Evolutionary conservation across 495 filamentous ascomycete species (phyloP), one percentile per base, ranked within the genome.

Genomic region (Melanomma pulvis-pyrius): DNA sequence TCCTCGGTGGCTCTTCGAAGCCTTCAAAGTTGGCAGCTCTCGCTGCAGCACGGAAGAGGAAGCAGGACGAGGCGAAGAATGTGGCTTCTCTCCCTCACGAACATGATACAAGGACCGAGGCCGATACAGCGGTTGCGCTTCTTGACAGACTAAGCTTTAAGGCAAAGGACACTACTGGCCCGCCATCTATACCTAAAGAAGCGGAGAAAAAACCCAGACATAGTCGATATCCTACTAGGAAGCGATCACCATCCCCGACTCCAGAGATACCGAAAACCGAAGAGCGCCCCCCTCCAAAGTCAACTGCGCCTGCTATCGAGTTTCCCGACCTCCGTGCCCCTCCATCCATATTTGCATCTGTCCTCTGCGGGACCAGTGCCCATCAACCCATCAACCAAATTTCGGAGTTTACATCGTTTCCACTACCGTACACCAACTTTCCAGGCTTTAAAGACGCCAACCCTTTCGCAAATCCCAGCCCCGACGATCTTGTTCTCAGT

Each of bases 11-110:
- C 22, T 85, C 90, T 1, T 78, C 82, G 5, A 96, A 96, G 71
- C 82, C 89, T 73, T 96, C 93, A 12, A 98, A 97, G 73, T 81
- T 98, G 29, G 92, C 94, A 63, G 88, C 88, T 46, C 80, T 98
- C 21, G 93, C 93, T 62, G 92, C 91, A n/a, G 87, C 89, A 22
- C 85, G 92, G 53, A 89, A 88, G 74, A 96, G 93, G 78, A 92
- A 92, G 76, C 87, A 89, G 51, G 89, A 91, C 41, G 87, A 88
- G 11, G 87, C 88, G 73, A 79, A 79, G 52, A 62, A 74, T 11
- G 68, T 73, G 24, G 58, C 75, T 11, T 24, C 61, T 56, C 11
- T 24, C 65, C n/a, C 39, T 34, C 17, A 56, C 64, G 32, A 30
- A 61, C 7, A 69, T 65, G 13, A 68, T 65, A 48, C 67, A 59